Percentiles rank a stretch among this genome's conserved stretches.
Evolutionary conservation across 2,329 filamentous ascomycete genomes (phyloP).

Genomic region (Talaromyces sp.): DNA sequence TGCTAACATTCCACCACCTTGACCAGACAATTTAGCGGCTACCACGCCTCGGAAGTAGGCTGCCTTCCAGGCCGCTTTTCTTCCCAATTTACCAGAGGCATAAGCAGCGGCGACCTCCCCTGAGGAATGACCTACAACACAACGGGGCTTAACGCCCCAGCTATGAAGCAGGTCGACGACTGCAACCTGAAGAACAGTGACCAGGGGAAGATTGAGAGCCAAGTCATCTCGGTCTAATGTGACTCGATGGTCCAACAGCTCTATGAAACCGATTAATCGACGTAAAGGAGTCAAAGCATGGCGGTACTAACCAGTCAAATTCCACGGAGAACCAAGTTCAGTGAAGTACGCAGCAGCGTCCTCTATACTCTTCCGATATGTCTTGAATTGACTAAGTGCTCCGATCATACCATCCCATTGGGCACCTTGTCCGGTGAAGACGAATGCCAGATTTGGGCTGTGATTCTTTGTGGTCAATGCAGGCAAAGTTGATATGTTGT

Average conservation of each 20-base stretch:
- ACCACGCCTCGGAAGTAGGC: slow-evolving; percentile 39
- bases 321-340: neutral
- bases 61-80: slow-evolving; percentile 34
- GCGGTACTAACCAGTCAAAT: slow-evolving; percentile 19
- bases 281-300: too few relatives aligned
- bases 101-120: slow-evolving; percentile 49
- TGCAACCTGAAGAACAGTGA: slow-evolving; percentile 23
- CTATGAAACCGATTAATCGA: slow-evolving; percentile 20
- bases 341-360: slow-evolving; percentile 36
- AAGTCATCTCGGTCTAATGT: neutral
- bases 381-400: neutral
- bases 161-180: slow-evolving; percentile 21
- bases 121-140: slow-evolving; percentile 45
- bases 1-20: slow-evolving; percentile 31
- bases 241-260: neutral
- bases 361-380: slow-evolving; percentile 25
- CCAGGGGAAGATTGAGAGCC: slow-evolving; percentile 17
- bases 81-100: slow-evolving; percentile 40
- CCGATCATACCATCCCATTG: slow-evolving; percentile 32
- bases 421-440: slow-evolving; percentile 34
- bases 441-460: slow-evolving; percentile 18
- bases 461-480: slow-evolving; percentile 11
- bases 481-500: slow-evolving; percentile 29
- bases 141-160: slow-evolving; percentile 31
- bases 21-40: slow-evolving; percentile 16